These are phyloP conservation scores for Rubia peregrina DNA, from an alignment of 305 asterid species.

Conservation along the genomic window DNA sequence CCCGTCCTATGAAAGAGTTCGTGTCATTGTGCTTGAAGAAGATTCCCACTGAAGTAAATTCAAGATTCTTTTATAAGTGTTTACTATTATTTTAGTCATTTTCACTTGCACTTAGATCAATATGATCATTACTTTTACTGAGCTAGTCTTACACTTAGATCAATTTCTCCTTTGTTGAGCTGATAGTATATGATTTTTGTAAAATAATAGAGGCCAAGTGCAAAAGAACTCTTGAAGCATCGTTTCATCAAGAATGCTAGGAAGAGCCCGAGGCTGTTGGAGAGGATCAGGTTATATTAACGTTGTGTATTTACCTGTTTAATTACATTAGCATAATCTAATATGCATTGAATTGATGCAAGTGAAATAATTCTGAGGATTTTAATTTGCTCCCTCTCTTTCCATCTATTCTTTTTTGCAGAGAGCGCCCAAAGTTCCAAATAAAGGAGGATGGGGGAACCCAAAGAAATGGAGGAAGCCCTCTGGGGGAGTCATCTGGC, in stretches of 20 bases:
- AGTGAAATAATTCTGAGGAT: not conserved
- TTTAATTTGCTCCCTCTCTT: constrained; percentile 10
- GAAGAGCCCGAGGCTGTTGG: constrained; percentile 83
- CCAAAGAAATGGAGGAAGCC: constrained; percentile 44
- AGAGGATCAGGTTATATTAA: constrained; percentile 71
- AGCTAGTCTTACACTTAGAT: not conserved
- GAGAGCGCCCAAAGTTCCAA: constrained; percentile 80
- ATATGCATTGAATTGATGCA: not conserved
- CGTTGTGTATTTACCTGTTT: constrained; percentile 11
- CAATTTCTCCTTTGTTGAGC: constrained; percentile 4
- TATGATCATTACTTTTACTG: not conserved
- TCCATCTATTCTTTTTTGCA: constrained; percentile 14
- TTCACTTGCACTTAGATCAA: not conserved
- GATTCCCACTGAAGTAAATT: constrained; percentile 79
- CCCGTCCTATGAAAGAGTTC: constrained; percentile 88
- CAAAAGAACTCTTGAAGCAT: constrained; percentile 84
- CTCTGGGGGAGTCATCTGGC: constrained; percentile 66
- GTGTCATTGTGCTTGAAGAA: constrained; percentile 81
- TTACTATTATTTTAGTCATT: constrained; percentile 7
- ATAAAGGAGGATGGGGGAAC: constrained; percentile 51
- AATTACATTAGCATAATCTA: not conserved
- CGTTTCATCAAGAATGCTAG: constrained; percentile 83
- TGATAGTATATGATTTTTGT: not conserved
- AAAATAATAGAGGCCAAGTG: constrained; percentile 70
- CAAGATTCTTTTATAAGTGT: constrained; percentile 16